Evolutionary conservation across 2,329 filamentous ascomycete species (phyloP).

Genomic region (Penicillium sp.): DNA sequence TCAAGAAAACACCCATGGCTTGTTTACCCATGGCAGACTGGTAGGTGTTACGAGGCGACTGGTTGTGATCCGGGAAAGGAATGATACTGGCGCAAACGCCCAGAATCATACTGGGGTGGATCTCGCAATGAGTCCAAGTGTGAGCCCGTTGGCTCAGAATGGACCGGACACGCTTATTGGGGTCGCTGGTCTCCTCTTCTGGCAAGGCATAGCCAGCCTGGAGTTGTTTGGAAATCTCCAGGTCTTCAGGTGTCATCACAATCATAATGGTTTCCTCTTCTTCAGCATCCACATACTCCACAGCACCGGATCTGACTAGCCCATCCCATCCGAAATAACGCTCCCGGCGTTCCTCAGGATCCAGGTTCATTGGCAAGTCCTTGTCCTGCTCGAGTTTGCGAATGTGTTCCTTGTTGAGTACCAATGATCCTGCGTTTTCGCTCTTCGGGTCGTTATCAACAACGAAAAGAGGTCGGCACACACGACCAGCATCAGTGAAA

Average conservation of each 20-base stretch:
- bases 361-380: constrained; percentile 59
- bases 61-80: constrained; percentile 97
- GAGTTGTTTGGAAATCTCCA: constrained; percentile 71
- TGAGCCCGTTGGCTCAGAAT: constrained; percentile 82
- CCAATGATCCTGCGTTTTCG: constrained; percentile 70
- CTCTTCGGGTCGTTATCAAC: constrained; percentile 81
- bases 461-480: constrained; percentile 90
- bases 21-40: constrained; percentile 99
- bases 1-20: constrained; percentile 98
- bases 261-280: constrained; percentile 99
- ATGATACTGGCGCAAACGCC: constrained; percentile 99
- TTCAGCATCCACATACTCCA: constrained; percentile 96
- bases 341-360: constrained; percentile 56
- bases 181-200: constrained; percentile 65
- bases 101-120: constrained; percentile 98
- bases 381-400: constrained; percentile 71
- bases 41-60: constrained; percentile 98
- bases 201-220: constrained; percentile 62
- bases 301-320: constrained; percentile 75
- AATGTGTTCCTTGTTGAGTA: constrained; percentile 82
- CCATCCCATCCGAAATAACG: constrained; percentile 83
- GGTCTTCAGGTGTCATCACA: constrained; percentile 94
- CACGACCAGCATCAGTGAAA: constrained; percentile 92
- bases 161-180: constrained; percentile 83
- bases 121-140: constrained; percentile 97